Evolutionary conservation across 495 filamentous ascomycete species (phyloP).

Genomic region (Aspergillus egyptiacus): DNA sequence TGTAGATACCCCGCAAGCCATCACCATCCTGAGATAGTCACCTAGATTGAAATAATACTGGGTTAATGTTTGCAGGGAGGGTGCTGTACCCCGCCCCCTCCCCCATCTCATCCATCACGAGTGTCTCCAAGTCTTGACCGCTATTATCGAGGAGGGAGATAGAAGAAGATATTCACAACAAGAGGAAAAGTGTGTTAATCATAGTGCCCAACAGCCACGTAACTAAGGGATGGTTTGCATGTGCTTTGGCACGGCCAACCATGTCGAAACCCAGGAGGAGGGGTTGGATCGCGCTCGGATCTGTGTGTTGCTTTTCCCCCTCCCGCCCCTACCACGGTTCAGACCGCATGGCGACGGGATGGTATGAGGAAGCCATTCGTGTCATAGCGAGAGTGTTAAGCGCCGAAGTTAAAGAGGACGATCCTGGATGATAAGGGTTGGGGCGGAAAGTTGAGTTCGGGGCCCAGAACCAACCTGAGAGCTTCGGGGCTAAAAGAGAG

Average conservation of each 20-base stretch:
- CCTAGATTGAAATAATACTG: background rate
- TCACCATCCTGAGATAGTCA: background rate
- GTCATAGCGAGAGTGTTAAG: slow-evolving; percentile 1
- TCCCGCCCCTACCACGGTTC: slow-evolving; percentile 1
- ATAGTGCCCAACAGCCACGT: background rate
- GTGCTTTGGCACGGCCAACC: background rate
- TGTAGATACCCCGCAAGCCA: slow-evolving; percentile 4
- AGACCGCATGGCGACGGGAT: background rate
- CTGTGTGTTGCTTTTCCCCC: slow-evolving; percentile 7
- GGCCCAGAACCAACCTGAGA: background rate
- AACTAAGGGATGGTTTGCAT: background rate
- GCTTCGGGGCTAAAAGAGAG: background rate
- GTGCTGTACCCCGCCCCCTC: background rate
- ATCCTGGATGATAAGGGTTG: background rate
- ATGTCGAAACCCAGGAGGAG: background rate
- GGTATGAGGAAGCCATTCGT: background rate
- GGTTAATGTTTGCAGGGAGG: background rate
- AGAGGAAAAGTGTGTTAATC: background rate
- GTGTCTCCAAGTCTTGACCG: background rate
- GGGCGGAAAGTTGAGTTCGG: background rate
- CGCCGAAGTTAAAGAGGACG: background rate
- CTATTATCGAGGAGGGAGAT: background rate
- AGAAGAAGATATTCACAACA: background rate
- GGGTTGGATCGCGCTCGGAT: slow-evolving; percentile 14
- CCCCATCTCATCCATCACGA: background rate